Conservation (phyloP, 2,329 filamentous ascomycete species). For the Cladosporium cucumerinum region DNA sequence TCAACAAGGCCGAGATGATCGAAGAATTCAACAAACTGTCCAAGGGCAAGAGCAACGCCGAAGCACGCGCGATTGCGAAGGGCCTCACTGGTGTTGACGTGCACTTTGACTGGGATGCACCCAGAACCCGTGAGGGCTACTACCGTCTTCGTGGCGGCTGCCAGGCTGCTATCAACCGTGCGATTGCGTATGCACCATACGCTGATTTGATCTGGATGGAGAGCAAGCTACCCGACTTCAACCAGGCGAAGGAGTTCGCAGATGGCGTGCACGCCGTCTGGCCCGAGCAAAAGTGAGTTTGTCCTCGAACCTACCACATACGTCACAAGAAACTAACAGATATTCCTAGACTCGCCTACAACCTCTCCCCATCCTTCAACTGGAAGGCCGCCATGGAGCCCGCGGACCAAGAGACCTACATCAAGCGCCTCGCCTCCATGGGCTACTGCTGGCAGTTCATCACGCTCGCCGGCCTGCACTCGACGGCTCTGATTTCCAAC, state of each 20-base stretch:
- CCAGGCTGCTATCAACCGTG: constrained; percentile 85
- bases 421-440: constrained; percentile 76
- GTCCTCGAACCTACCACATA: not conserved
- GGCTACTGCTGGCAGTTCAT: constrained; percentile 99
- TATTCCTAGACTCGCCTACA: constrained; percentile 76
- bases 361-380: constrained; percentile 98
- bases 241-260: constrained; percentile 89
- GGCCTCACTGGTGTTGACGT: constrained; percentile 74
- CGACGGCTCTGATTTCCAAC: constrained; percentile 86
- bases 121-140: constrained; percentile 89
- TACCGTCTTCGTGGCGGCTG: constrained; percentile 91
- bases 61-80: constrained; percentile 77
- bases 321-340: constrained; percentile 14
- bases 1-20: constrained; percentile 67
- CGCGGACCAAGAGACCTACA: constrained; percentile 94
- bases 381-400: constrained; percentile 97
- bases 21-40: constrained; percentile 63
- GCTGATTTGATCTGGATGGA: constrained; percentile 99
- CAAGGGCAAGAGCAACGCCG: constrained; percentile 81
- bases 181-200: constrained; percentile 87
- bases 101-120: constrained; percentile 93
- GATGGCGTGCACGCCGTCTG: constrained; percentile 89
- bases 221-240: constrained; percentile 89
- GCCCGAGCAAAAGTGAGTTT: constrained; percentile 87
- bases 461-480: constrained; percentile 95